phyloP scores from a whole-genome alignment of 2,329 filamentous ascomycete genomes.

The Alternaria atra region DNA sequence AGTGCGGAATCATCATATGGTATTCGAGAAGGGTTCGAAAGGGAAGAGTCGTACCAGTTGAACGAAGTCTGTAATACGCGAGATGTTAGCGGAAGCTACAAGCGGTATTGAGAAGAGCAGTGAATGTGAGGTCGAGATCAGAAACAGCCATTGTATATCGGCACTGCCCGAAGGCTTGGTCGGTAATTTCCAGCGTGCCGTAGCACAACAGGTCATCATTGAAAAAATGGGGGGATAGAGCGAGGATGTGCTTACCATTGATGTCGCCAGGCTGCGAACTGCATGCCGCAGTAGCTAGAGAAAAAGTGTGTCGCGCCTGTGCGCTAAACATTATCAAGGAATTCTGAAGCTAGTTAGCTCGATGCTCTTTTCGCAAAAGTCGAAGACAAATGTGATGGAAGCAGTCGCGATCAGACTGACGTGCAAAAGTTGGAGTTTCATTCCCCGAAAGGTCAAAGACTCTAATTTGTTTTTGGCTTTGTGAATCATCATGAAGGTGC shows the following conservation, averaged over 20 bases:
- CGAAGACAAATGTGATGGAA: background rate
- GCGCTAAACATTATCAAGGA: background rate
- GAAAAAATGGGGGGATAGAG: constrained; percentile 10
- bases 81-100: constrained; percentile 25
- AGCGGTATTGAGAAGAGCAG: constrained; percentile 13
- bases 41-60: constrained; percentile 38
- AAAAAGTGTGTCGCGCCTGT: background rate
- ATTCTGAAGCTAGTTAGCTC: constrained; percentile 27
- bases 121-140: constrained; percentile 39
- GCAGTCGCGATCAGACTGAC: constrained; percentile 53
- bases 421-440: constrained; percentile 56
- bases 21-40: constrained; percentile 13
- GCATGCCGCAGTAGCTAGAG: background rate
- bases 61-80: constrained; percentile 7
- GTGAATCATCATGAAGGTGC: constrained; percentile 51
- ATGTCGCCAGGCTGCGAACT: background rate
- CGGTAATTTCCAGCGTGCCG: constrained; percentile 58
- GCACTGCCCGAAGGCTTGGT: constrained; percentile 52
- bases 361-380: background rate
- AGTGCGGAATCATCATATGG: constrained; percentile 90
- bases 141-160: constrained; percentile 55
- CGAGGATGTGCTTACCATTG: constrained; percentile 11
- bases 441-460: constrained; percentile 56
- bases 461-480: constrained; percentile 57
- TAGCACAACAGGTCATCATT: constrained; percentile 54